Percentiles rank a stretch among this genome's conserved stretches.
Conservation (phyloP, 805 yeast genomes). For the Wickerhamiella nectarea region DNA sequence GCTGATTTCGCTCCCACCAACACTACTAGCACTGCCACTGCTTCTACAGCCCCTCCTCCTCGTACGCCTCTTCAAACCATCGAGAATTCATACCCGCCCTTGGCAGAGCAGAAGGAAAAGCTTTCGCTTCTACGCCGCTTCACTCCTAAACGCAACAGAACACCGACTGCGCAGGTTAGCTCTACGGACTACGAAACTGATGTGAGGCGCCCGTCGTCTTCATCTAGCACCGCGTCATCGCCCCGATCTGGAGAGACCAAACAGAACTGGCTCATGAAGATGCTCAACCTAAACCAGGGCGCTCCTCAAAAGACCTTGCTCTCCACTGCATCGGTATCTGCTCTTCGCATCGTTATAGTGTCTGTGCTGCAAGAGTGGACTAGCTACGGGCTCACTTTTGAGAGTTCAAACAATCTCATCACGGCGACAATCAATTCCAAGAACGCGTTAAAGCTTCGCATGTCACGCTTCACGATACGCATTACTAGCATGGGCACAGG, state of each 20-base stretch:
- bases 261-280: conserved; percentile 29
- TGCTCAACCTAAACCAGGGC: conserved; percentile 15
- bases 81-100: conserved; percentile 10
- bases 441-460: conserved; percentile 25
- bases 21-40: neutral
- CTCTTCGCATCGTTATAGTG: conserved; percentile 23
- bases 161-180: conserved; percentile 1
- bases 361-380: conserved; percentile 27
- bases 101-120: conserved; percentile 5
- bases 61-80: neutral
- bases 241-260: conserved; percentile 18
- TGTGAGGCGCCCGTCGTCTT: too few species aligned
- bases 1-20: conserved; percentile 5
- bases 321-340: conserved; percentile 20
- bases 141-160: conserved; percentile 7
- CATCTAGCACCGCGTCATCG: too few species aligned
- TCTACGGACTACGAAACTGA: neutral
- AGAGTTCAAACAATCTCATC: conserved; percentile 21
- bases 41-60: neutral
- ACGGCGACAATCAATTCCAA: conserved; percentile 24
- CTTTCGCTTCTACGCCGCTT: conserved; percentile 11
- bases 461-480: conserved; percentile 22
- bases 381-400: conserved; percentile 26
- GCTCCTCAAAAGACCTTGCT: conserved; percentile 18
- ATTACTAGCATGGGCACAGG: conserved; percentile 14